Base-by-base conservation (phyloP, 805 yeast species). In the Candida sonorensis region DNA sequence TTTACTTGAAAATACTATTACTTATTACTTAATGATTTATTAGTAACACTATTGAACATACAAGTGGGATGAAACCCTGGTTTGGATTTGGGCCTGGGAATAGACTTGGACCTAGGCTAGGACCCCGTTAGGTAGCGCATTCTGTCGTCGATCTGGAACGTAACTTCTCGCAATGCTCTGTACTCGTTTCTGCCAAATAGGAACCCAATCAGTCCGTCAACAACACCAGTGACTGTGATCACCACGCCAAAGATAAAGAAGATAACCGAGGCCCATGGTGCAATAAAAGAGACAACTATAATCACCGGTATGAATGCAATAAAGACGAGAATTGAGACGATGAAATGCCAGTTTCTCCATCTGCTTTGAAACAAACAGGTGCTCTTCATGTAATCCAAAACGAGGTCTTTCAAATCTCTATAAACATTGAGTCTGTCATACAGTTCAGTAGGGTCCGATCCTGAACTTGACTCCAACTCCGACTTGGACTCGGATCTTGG, bases 151-250 rank as follows among this genome's bases (percentile, higher is more conserved):
- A 87, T 82, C 51, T 90, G 94, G 42, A 67, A 55, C 37, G 71
- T 69, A 5, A 86, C 86, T 57, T 90, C 97, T 16, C 59, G 61
- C 29, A 92, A 57, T 1, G 88, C 90, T 29, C 97, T 64, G 31
- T 63, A 53, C 51, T 92, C 98, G n/a, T 75, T 67, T 21, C 86
- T 65, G 1, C 94, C 94, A 51, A 88, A 90, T 19, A 86, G 50
- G 35, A 67, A 70, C 25, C 90, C 88, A 27, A 92, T 81, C 34
- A 84, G 49, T 0, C 95, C 95, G 50, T 86, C 78, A 1, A 81
- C 53, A 0, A 72, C 59, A 0, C 95, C 97, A 0, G 88, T 67
- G 3, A 76, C 66, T 0, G 77, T 67, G 3, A 86, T 53, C 0
- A 75, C 42, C 0, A 73, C 62, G 2, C 82, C 69, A 4, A 67